These are phyloP conservation scores for Hericium coralloides DNA, from an alignment of 768 basidiomycete genomes.

Conservation along the genomic window DNA sequence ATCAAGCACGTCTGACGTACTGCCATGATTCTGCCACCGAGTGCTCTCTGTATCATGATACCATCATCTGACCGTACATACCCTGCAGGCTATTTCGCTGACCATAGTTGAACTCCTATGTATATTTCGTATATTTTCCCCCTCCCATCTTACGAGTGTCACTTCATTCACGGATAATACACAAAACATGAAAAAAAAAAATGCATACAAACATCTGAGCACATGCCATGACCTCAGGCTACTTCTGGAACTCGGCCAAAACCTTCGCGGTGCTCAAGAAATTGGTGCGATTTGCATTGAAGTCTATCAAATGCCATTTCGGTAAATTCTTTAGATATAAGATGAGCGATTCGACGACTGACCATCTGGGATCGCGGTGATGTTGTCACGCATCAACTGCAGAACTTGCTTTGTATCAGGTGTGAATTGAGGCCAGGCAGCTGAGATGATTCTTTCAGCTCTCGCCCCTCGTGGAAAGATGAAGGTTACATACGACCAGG, in stretches of 20 bases:
- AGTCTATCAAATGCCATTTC: neutral
- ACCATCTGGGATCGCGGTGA: neutral
- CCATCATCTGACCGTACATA: no score
- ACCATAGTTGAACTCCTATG: no score
- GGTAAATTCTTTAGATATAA: neutral
- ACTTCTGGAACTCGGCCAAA: neutral
- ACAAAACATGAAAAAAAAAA: no score
- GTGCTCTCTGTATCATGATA: no score
- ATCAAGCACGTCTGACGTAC: no score
- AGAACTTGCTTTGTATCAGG: neutral
- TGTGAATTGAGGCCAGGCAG: neutral
- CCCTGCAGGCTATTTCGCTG: no score
- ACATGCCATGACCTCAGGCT: neutral
- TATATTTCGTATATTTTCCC: no score
- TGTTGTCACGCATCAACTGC: neutral
- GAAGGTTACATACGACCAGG: constrained; percentile 37
- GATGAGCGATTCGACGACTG: neutral
- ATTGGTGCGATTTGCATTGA: neutral
- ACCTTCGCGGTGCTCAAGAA: neutral
- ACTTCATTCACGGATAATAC: no score
- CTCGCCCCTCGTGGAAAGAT: neutral
- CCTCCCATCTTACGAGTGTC: no score
- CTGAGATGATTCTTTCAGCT: neutral
- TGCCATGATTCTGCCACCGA: no score
- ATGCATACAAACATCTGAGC: no score